phyloP scores from a whole-genome alignment of 768 basidiomycete genomes.

The Termitomyces sp. region DNA sequence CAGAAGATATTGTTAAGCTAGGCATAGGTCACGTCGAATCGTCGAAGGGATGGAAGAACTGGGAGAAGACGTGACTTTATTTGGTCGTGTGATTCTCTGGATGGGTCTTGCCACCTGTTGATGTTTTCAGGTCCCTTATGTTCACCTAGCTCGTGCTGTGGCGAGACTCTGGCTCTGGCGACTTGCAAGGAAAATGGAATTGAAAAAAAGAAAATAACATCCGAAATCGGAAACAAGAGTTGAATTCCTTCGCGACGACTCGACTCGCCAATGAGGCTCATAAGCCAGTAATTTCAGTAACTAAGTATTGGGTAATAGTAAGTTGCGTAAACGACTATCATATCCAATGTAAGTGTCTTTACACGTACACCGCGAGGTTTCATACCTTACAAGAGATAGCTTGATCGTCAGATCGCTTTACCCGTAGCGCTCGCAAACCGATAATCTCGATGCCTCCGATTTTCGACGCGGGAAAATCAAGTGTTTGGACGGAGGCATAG shows the following conservation, averaged over 20 bases:
- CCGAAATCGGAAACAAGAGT: background rate
- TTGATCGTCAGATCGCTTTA: background rate
- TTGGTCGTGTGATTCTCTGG: slow-evolving; percentile 1
- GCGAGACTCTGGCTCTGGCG: background rate
- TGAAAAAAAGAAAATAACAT: no score
- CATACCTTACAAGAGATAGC: background rate
- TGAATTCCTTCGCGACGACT: no score
- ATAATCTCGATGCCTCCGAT: background rate
- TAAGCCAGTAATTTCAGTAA: background rate
- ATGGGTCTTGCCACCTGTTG: background rate
- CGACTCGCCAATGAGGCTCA: no score
- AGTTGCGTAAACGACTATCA: background rate
- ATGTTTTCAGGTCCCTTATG: background rate
- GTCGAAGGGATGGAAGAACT: no score
- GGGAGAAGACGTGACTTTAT: background rate
- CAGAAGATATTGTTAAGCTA: slow-evolving; percentile 49
- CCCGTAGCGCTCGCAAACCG: background rate
- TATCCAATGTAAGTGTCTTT: background rate
- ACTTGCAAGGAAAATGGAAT: no score
- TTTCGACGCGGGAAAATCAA: background rate
- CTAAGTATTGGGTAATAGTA: background rate
- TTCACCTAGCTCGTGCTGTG: background rate
- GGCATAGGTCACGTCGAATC: slow-evolving; percentile 26
- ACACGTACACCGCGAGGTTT: no score
- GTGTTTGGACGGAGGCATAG: no score